Evolutionary conservation across 2,329 filamentous ascomycete species (phyloP).

Genomic region (Alternaria viburni): DNA sequence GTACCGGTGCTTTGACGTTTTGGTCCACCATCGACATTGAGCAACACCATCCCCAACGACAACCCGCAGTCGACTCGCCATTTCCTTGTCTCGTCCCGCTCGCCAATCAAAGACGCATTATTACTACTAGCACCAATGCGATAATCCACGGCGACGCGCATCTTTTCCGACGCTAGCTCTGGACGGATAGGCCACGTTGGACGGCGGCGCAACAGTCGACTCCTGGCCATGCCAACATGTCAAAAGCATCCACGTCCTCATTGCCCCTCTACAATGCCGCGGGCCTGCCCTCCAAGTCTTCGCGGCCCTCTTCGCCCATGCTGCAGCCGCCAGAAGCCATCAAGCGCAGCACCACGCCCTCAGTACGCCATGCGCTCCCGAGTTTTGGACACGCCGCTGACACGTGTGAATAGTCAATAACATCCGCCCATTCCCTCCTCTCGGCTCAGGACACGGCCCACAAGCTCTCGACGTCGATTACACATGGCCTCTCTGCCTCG

Average conservation of each 20-base stretch:
- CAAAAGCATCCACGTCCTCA: slow-evolving; percentile 64
- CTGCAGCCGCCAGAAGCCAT: slow-evolving; percentile 37
- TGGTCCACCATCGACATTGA: slow-evolving; percentile 22
- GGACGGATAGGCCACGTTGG: slow-evolving; percentile 39
- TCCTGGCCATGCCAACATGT: slow-evolving; percentile 65
- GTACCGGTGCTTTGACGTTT: slow-evolving; percentile 31
- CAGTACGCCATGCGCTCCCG: slow-evolving; percentile 28
- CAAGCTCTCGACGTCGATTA: slow-evolving; percentile 81
- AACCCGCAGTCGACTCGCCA: slow-evolving; percentile 12
- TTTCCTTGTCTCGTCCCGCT: not conserved
- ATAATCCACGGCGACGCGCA: slow-evolving; percentile 18
- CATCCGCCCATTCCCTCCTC: slow-evolving; percentile 66
- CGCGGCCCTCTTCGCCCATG: slow-evolving; percentile 38
- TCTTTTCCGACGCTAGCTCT: slow-evolving; percentile 7
- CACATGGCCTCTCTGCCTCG: slow-evolving; percentile 77
- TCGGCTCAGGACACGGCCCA: slow-evolving; percentile 79
- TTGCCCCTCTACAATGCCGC: slow-evolving; percentile 63
- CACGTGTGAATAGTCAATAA: slow-evolving; percentile 46
- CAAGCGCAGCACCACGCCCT: slow-evolving; percentile 37
- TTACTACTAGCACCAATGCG: slow-evolving; percentile 27
- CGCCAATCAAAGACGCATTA: slow-evolving; percentile 5
- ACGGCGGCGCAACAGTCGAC: slow-evolving; percentile 38
- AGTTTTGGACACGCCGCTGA: slow-evolving; percentile 21
- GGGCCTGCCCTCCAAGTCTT: slow-evolving; percentile 32
- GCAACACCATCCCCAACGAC: slow-evolving; percentile 16